A percentile compares a stretch with the other conserved stretches of the same genome.
These are phyloP conservation scores for Thielaviopsis populi DNA, from an alignment of 2,329 filamentous ascomycete genomes.

Conservation along the genomic window DNA sequence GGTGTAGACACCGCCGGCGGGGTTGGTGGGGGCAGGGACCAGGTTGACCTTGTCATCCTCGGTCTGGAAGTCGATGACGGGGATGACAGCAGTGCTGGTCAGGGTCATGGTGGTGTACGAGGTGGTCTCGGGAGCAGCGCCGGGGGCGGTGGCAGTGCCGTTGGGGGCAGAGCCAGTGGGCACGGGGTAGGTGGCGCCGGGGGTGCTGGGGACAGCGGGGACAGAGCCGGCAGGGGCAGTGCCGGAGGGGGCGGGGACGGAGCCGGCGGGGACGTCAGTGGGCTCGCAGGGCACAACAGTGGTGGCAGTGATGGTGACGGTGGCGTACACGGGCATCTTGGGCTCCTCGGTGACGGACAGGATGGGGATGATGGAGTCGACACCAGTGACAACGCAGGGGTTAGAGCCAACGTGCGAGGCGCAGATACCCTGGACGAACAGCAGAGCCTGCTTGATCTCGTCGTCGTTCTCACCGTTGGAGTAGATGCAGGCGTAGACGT, in stretches of 20 bases:
- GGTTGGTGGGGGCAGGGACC: slow-evolving; percentile 17
- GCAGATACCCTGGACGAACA: slow-evolving; percentile 86
- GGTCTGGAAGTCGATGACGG: slow-evolving; percentile 35
- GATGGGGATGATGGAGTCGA: slow-evolving; percentile 48
- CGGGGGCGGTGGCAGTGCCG: slow-evolving; percentile 30
- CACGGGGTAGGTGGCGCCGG: not conserved
- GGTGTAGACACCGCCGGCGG: slow-evolving; percentile 6
- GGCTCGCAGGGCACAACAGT: slow-evolving; percentile 17
- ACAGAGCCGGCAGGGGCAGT: slow-evolving; percentile 21
- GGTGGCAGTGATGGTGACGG: slow-evolving; percentile 34
- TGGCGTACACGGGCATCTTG: slow-evolving; percentile 21
- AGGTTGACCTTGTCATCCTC: slow-evolving; percentile 18
- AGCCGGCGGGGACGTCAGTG: slow-evolving; percentile 21
- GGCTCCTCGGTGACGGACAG: slow-evolving; percentile 32
- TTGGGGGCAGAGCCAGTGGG: not conserved
- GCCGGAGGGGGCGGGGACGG: slow-evolving; percentile 36
- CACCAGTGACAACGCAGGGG: slow-evolving; percentile 69
- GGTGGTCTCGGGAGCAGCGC: slow-evolving; percentile 32
- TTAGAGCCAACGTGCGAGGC: slow-evolving; percentile 58
- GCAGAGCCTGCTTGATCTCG: slow-evolving; percentile 54
- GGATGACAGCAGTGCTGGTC: slow-evolving; percentile 37
- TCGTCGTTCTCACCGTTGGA: slow-evolving; percentile 54
- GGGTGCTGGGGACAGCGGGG: slow-evolving; percentile 16
- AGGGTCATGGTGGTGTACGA: slow-evolving; percentile 35
- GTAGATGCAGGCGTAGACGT: slow-evolving; percentile 68